These are phyloP conservation scores for Coemansia sp. DNA, from an alignment of 192 early-diverging fungal genomes.

Conservation along the genomic window DNA sequence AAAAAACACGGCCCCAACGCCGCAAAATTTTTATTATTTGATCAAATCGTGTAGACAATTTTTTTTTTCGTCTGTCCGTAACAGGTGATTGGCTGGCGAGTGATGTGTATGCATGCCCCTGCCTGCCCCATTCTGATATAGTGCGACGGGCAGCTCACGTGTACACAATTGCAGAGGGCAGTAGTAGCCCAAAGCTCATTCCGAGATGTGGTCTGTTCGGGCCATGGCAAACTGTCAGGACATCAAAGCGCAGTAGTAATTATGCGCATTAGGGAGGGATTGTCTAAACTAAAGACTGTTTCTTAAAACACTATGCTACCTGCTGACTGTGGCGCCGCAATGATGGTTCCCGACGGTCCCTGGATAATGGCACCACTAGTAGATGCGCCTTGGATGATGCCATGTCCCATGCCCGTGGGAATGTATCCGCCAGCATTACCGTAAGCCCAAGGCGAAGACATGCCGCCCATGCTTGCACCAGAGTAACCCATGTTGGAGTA, in stretches of 20 bases:
- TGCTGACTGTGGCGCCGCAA: constrained; percentile 22
- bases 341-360: constrained; percentile 20
- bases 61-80: neutral
- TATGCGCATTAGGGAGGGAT: neutral
- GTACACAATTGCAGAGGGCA: neutral
- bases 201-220: neutral
- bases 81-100: neutral
- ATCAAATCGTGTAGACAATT: neutral
- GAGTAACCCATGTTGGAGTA: neutral
- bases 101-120: neutral
- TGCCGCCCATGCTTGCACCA: neutral
- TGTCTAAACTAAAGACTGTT: neutral
- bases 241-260: neutral
- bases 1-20: neutral
- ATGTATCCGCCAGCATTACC: constrained; percentile 16
- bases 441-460: neutral
- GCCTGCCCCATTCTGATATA: neutral
- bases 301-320: constrained; percentile 21
- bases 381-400: constrained; percentile 20
- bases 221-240: neutral
- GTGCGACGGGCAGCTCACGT: neutral
- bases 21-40: neutral
- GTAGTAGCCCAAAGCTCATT: neutral
- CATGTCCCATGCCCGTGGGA: constrained; percentile 14
- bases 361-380: constrained; percentile 16